Conservation (phyloP, 495 filamentous ascomycete species). For the Viridothelium virens region DNA sequence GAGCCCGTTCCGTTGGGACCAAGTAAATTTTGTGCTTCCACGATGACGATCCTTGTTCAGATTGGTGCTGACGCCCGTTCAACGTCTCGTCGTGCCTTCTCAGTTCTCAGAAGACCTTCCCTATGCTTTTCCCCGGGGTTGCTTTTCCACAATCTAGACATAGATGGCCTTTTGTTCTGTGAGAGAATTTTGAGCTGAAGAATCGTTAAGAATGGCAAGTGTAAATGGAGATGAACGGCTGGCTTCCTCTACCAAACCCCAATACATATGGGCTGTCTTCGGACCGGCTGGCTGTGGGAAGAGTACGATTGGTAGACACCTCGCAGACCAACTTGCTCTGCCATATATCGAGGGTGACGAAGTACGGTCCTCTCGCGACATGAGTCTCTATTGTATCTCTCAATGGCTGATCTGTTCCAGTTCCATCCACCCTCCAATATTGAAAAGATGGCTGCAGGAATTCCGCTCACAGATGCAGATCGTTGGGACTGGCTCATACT, state of each 20-base stretch:
- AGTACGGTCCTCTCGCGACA: constrained; percentile 46
- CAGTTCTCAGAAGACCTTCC: background rate
- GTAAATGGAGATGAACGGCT: background rate
- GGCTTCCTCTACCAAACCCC: constrained; percentile 33
- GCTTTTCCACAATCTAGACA: background rate
- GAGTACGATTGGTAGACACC: constrained; percentile 75
- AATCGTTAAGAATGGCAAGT: background rate
- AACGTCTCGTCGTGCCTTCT: background rate
- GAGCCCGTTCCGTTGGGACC: background rate
- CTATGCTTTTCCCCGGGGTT: background rate
- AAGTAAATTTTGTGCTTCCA: background rate
- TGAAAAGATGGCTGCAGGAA: constrained; percentile 84
- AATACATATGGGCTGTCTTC: constrained; percentile 96
- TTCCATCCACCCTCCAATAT: constrained; percentile 80
- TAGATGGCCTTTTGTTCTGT: background rate
- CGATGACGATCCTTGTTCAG: background rate
- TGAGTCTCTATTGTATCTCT: constrained; percentile 11
- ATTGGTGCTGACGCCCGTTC: background rate
- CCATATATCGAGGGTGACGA: constrained; percentile 95
- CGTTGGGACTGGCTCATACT: constrained; percentile 97
- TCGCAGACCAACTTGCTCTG: constrained; percentile 61
- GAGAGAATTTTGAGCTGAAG: background rate
- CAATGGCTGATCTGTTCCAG: constrained; percentile 40
- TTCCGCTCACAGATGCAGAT: constrained; percentile 86
- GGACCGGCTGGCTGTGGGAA: constrained; percentile 96